Conservation (phyloP, 345 rosid genomes). For the Mallotus nudiflorus region DNA sequence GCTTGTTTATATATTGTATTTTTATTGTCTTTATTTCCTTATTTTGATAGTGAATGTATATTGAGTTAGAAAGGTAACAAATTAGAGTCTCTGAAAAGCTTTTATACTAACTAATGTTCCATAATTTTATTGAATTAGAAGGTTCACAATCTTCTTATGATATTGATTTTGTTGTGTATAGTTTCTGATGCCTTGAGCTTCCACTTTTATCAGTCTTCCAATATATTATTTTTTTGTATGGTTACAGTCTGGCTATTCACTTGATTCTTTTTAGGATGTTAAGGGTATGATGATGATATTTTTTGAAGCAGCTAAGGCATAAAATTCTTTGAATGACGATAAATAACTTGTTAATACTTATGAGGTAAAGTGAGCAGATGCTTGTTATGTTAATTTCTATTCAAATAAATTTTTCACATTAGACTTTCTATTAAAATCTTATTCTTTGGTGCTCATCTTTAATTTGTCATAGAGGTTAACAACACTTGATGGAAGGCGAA, state of each 20-base stretch:
- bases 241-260: constrained; percentile 10
- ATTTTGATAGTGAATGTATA: too few species aligned
- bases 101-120: too few species aligned
- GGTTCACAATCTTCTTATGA: background rate
- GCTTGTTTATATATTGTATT: too few species aligned
- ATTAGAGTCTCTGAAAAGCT: too few species aligned
- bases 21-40: too few species aligned
- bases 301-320: constrained; percentile 93
- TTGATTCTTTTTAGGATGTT: constrained; percentile 63
- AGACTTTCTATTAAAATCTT: background rate
- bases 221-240: constrained; percentile 3
- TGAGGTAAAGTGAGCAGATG: constrained; percentile 53
- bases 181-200: constrained; percentile 7
- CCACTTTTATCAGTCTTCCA: constrained; percentile 18
- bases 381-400: background rate
- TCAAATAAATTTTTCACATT: background rate
- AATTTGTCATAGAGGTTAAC: constrained; percentile 77
- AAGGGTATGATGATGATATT: constrained; percentile 99
- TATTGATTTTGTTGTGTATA: background rate
- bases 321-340: constrained; percentile 91
- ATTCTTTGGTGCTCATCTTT: background rate
- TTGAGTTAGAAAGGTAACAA: too few species aligned
- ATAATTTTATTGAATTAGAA: background rate
- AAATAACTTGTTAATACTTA: constrained; percentile 89
- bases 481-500: constrained; percentile 95